Base-by-base conservation (phyloP, 1,139 yeast genomes). In the Meyerozyma carpophila region DNA sequence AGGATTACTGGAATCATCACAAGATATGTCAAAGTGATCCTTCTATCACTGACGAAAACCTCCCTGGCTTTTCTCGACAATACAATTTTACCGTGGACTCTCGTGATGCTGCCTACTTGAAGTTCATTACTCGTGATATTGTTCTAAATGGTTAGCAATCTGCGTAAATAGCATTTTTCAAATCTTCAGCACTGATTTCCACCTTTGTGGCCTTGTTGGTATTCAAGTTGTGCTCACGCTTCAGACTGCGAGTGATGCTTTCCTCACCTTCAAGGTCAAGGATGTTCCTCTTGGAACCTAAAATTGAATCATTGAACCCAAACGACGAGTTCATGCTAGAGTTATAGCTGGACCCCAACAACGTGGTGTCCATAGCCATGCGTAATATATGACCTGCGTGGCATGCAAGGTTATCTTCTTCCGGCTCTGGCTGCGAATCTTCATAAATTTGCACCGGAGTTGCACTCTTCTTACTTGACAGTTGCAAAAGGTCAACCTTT, bases 301-400 rank as follows among this genome's bases (percentile, higher is more conserved):
- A 42, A 6, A 61, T 50, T 8, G 70, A 65, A 37, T 68, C 74
- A 41, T 66, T 68, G 10, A 59, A 62, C 44, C 66, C 62, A 48
- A 65, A 66, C 14, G 63, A 57, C 3, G 69, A 61, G 2, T 73
- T 65, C 36, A 65, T 63, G 5, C 70, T 63, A 29, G 55, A 55
- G 47, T 63, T 65, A 41, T 60, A 63, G 8, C 68, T 62, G 0
- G 76, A 70, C 1, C 75, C 75, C 43, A 72, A 58, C 71, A 73
- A 68, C 2, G 78, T 73, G 21, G 77, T 66, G 46, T 73, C 78
- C 39, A 73, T 72, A 1, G 78, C 78, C 77, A 73, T 70, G 31
- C 74, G 60, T 65, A 73, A 61, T 46, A 73, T 73, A 42, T 70
- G 70, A 43, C 70, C 73, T 2, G 77, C 77, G 50, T 73, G 78